phyloP scores from a whole-genome alignment of 2,329 filamentous ascomycete species.

The Trichoderma asperellum region DNA sequence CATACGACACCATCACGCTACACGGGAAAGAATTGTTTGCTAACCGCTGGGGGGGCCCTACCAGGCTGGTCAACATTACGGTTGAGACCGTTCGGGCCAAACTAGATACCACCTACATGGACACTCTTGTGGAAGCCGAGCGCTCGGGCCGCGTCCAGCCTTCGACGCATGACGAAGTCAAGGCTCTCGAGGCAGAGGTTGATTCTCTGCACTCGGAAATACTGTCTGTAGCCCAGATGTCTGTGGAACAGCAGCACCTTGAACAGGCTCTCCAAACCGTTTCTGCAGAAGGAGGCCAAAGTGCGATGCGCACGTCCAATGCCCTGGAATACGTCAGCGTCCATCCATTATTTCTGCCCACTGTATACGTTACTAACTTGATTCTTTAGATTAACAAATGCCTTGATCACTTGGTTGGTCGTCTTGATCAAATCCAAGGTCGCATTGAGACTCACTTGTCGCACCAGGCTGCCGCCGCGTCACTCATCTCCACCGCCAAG shows the following conservation, averaged over 20 bases:
- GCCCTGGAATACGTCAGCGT: slow-evolving; percentile 56
- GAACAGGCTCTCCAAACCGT: slow-evolving; percentile 60
- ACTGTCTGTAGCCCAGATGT: slow-evolving; percentile 70
- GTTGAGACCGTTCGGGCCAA: slow-evolving; percentile 59
- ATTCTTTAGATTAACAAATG: slow-evolving; percentile 54
- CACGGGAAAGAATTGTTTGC: slow-evolving; percentile 1
- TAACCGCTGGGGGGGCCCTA: slow-evolving; percentile 15
- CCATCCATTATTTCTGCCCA: no score
- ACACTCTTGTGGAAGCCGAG: slow-evolving; percentile 45
- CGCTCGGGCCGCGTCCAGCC: slow-evolving; percentile 36
- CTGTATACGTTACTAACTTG: neutral
- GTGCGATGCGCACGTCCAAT: slow-evolving; percentile 49
- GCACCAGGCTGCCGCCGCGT: slow-evolving; percentile 47
- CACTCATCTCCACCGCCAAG: slow-evolving; percentile 49
- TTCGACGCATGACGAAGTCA: slow-evolving; percentile 48
- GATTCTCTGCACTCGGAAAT: slow-evolving; percentile 73
- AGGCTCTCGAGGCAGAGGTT: slow-evolving; percentile 63
- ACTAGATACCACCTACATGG: slow-evolving; percentile 60
- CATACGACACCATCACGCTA: neutral
- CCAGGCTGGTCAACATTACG: slow-evolving; percentile 60
- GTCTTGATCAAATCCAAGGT: slow-evolving; percentile 48
- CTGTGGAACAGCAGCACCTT: slow-evolving; percentile 68
- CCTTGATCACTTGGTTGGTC: slow-evolving; percentile 54
- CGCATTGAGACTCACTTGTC: slow-evolving; percentile 52
- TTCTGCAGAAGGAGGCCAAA: slow-evolving; percentile 49